Percentiles rank a stretch among this genome's conserved stretches.
Conservation (phyloP, 371 early-diverging fungal genomes). For the Parasitella parasitica region DNA sequence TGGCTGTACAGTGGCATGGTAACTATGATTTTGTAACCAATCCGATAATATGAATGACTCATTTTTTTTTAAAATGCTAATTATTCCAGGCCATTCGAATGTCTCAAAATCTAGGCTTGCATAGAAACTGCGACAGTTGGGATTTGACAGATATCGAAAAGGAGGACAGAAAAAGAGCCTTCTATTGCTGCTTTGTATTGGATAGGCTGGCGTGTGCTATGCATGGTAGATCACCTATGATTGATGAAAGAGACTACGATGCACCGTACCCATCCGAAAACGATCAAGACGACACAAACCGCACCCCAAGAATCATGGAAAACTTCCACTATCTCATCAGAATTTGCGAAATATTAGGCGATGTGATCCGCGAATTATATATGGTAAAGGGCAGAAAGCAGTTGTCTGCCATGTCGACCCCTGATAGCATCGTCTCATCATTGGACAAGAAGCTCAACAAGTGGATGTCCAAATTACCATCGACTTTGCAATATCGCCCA, state of each 20-base stretch:
- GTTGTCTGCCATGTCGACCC: constrained; percentile 31
- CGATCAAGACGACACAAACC: constrained; percentile 34
- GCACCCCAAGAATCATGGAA: constrained; percentile 38
- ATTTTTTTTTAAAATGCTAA: neutral
- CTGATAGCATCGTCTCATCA: constrained; percentile 37
- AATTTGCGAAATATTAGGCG: constrained; percentile 44
- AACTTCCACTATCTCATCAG: constrained; percentile 43
- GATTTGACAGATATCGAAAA: constrained; percentile 45
- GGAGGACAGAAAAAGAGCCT: constrained; percentile 58
- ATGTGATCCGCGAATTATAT: constrained; percentile 46
- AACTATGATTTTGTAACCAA: no score
- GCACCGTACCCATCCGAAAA: constrained; percentile 43
- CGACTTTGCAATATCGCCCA: constrained; percentile 41
- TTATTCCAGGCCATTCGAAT: constrained; percentile 55
- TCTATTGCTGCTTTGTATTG: constrained; percentile 64
- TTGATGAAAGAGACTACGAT: constrained; percentile 53
- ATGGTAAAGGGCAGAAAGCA: constrained; percentile 43
- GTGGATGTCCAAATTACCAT: constrained; percentile 53
- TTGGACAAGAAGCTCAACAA: constrained; percentile 49
- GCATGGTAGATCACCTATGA: constrained; percentile 48
- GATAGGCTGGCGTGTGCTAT: constrained; percentile 57
- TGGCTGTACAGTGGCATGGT: constrained; percentile 56
- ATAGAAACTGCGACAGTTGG: constrained; percentile 59
- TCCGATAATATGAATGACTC: neutral
- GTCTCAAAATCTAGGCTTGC: constrained; percentile 62